These are phyloP conservation scores for Hypholoma sublateritium DNA, from an alignment of 768 basidiomycete genomes.

Conservation along the genomic window DNA sequence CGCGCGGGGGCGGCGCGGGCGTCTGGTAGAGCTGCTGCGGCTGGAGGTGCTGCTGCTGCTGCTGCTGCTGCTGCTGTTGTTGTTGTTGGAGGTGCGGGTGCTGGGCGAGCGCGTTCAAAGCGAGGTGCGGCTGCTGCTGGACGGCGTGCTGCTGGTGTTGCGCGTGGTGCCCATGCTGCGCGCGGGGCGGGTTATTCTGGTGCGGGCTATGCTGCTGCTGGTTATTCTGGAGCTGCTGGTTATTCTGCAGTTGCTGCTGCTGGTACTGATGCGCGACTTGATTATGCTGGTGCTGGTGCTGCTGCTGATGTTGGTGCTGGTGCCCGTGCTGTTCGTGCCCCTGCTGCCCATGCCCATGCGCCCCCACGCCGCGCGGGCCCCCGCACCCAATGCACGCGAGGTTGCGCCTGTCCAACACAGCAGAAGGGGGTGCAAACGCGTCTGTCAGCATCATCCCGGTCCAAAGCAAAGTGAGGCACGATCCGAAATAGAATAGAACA, in stretches of 20 bases:
- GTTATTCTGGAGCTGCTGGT: slow-evolving; percentile 6
- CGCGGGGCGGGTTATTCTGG: neutral
- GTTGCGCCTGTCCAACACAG: slow-evolving; percentile 65
- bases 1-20: slow-evolving; percentile 9
- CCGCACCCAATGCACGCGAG: slow-evolving; percentile 77
- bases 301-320: neutral
- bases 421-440: slow-evolving; percentile 37
- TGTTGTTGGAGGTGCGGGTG: neutral
- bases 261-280: neutral
- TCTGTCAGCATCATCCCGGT: slow-evolving; percentile 40
- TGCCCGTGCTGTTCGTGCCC: neutral
- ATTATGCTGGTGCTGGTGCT: slow-evolving; percentile 10
- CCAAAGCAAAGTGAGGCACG: too few relatives aligned
- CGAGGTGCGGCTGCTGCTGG: slow-evolving; percentile 6
- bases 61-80: neutral
- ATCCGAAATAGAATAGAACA: neutral
- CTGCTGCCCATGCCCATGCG: slow-evolving; percentile 1
- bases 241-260: slow-evolving; percentile 11
- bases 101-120: slow-evolving; percentile 17
- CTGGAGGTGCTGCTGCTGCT: slow-evolving; percentile 6
- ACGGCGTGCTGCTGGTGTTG: neutral
- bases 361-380: slow-evolving; percentile 44
- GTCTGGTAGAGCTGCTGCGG: slow-evolving; percentile 18
- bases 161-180: neutral
- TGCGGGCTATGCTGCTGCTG: neutral